Evolutionary conservation across 768 basidiomycete genomes (phyloP), one percentile per base, ranked within the genome.

Genomic region (Psilocybe azurescens): DNA sequence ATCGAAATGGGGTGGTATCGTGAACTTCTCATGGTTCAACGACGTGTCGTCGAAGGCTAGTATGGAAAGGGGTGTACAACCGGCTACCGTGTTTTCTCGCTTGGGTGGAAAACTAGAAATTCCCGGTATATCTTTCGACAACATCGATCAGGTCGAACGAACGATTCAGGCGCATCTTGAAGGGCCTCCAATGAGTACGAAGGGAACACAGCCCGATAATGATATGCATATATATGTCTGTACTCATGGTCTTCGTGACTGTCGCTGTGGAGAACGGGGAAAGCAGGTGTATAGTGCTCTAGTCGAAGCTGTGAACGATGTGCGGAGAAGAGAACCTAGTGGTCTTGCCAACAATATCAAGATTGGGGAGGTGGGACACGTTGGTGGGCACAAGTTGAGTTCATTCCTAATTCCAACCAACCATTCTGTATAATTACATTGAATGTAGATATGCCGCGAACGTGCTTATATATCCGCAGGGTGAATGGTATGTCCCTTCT

Each of bases 201-300:
- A 59, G 48, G 29, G 49, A 44, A 65, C 64, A 13, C 7, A 59
- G n/a, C 20, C 66, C 41, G 70, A 7, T 20, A 18, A 20, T 3
- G 52, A 76, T 38, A 69, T 79, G 4, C 75, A 81, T 20, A 63
- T 92, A 16, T 91, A 88, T 67, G 86, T 95, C 1, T 95, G 93
- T 70, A 93, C 92, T 3, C 93, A 95, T 70, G 86, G 85, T 4
- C 79, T 83, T 44, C 82, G 92, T 53, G 93, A 94, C 70, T 95
- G 93, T 74, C 81, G 93, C 5, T 94, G 93, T 64, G 89, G 89
- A 1, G 81, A 89, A 10, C 81, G 73, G 20, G 93, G 93, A 0
- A 81, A 81, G 2, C 78, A 75, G 10, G 82, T 94, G 6, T 84
- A 79, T 2, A 75, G 75, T 0, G 81, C 86, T 2, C 70, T 95